Base-by-base conservation (phyloP, 2,329 filamentous ascomycete species). In the Zelopaecilomyces penicillatus region DNA sequence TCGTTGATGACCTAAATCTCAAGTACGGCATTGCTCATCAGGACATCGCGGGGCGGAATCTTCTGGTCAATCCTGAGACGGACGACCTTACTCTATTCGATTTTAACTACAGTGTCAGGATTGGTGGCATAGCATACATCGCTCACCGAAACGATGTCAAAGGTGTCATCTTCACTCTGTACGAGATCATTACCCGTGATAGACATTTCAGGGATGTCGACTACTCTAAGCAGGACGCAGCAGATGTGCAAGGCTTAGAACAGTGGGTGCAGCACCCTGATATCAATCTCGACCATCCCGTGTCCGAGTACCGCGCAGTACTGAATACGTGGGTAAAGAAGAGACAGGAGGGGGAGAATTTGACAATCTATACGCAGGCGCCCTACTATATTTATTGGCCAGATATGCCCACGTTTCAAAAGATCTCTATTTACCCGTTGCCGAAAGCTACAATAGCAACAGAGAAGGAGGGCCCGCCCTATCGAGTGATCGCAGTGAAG, bases 1-100 rank as follows among this genome's bases (percentile, higher is more conserved):
- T 63, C 5, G 54, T 68, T 6, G 65, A 69, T 43, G 56, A 61
- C 33, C 52, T 69, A 27, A 68, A 69, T 42, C 51, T 68, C 9
- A 44, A 56, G 33, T 50, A 61, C 33, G 64, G 66, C 29, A 58
- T 69, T 33, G 49, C 55, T 35, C 66, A 69, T 50, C 59, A 66
- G 46, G 66, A 68, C 44, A 55, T 70, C 41, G 57, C 59, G 5
- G 49, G 61, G 3, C 57, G 62, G 30, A 69, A 69, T 44, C 54
- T 69, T 5, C 39, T 69, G 0, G 45, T 69, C 41, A 52, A 68
- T 42, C 46, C 51, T 4, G 35, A 43, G 8, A 64, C 61, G n/a
- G 56, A 67, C 40, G 46, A 48, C 4, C 39, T 69, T 8, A 46
- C 62, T 45, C 37, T 68, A 2, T 65, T 67, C 39, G 65, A 68